Percentiles rank a stretch among this genome's conserved stretches.
phyloP scores from a whole-genome alignment of 23 red algal genomes.

The Chondrus crispus region DNA sequence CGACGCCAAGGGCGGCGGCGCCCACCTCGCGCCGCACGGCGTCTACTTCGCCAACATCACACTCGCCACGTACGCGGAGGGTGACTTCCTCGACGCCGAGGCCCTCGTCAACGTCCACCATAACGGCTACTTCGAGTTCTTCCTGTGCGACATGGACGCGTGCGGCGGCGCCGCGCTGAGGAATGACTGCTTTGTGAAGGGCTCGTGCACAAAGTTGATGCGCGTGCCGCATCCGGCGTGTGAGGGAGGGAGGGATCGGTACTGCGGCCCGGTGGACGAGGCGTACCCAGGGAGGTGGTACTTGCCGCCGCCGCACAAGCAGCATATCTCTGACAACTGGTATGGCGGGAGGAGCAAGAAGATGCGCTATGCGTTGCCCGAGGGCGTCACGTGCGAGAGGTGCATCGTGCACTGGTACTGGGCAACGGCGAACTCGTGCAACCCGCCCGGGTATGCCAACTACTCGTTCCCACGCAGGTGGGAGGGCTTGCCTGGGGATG shows the following conservation, averaged over 20 bases:
- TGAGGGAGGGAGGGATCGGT: not conserved
- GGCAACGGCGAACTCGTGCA: conserved; percentile 12
- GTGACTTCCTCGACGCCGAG: not conserved
- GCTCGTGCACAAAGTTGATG: not conserved
- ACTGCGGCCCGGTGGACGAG: not conserved
- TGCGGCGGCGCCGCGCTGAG: not conserved
- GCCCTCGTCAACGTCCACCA: not conserved
- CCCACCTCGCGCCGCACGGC: not conserved
- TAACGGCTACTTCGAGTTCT: conserved; percentile 30
- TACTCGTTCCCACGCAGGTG: conserved; percentile 5
- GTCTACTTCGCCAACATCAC: not conserved
- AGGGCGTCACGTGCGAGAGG: not conserved
- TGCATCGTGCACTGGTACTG: conserved; percentile 8
- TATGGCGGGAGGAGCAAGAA: conserved; percentile 27
- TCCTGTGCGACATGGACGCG: not conserved
- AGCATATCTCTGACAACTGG: not conserved
- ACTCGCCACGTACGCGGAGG: not conserved
- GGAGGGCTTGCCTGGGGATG: not conserved
- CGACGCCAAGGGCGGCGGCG: not conserved
- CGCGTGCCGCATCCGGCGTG: not conserved
- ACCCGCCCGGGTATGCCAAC: not conserved
- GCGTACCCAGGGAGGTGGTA: conserved; percentile 16
- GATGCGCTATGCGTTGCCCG: conserved; percentile 54
- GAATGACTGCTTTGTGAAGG: not conserved
- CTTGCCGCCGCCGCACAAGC: not conserved